Percentiles rank a stretch among this genome's conserved stretches.
phyloP scores from a whole-genome alignment of 73 alveolate species.

The Stentor coeruleus region DNA sequence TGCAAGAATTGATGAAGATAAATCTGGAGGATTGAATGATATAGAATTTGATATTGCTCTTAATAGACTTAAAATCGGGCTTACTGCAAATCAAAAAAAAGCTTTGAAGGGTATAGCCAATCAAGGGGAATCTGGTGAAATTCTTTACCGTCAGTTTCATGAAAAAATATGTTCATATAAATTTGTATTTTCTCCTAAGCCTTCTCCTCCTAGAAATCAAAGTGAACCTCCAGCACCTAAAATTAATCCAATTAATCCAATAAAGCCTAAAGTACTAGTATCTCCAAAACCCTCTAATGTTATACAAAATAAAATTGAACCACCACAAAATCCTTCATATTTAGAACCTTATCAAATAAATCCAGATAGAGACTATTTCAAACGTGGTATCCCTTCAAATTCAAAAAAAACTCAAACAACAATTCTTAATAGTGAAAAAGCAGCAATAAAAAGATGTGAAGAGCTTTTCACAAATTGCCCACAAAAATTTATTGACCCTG shows the following conservation, averaged over 20 bases:
- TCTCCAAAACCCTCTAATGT: neutral
- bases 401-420: constrained; percentile 12
- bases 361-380: neutral
- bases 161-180: neutral
- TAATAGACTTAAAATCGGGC: neutral
- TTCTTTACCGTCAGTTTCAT: neutral
- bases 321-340: neutral
- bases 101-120: neutral
- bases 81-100: neutral
- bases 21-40: neutral
- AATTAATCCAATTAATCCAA: neutral
- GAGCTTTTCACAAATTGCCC: constrained; percentile 30
- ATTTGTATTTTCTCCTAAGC: too few relatives aligned
- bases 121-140: neutral
- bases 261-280: neutral
- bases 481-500: constrained; percentile 42
- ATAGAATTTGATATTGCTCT: neutral
- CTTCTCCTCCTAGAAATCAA: neutral
- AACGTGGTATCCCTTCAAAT: too few relatives aligned
- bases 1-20: constrained; percentile 3
- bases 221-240: neutral
- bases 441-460: constrained; percentile 34
- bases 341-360: neutral
- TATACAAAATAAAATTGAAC: neutral
- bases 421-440: constrained; percentile 41